phyloP scores from a whole-genome alignment of 768 basidiomycete species.

The Rubroboletus satanas region DNA sequence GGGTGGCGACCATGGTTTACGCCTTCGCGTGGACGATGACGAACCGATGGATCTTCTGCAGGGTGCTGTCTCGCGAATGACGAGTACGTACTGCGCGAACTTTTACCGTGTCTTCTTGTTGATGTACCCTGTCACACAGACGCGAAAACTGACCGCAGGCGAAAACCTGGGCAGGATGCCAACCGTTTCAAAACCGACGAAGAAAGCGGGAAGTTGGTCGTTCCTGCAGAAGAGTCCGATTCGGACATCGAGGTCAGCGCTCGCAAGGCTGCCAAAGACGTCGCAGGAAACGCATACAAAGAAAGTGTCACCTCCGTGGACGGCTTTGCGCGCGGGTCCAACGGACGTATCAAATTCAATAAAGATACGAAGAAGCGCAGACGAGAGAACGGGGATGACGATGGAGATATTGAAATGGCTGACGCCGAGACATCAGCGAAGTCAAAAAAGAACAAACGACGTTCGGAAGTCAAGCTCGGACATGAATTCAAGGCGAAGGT shows the following conservation, averaged over 20 bases:
- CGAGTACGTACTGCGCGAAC: slow-evolving; percentile 45
- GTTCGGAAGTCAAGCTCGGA: slow-evolving; percentile 60
- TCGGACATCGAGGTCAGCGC: slow-evolving; percentile 41
- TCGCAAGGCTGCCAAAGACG: slow-evolving; percentile 45
- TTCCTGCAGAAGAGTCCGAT: slow-evolving; percentile 55
- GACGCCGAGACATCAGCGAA: slow-evolving; percentile 51
- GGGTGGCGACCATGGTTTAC: slow-evolving; percentile 46
- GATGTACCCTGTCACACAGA: slow-evolving; percentile 31
- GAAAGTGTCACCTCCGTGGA: slow-evolving; percentile 83
- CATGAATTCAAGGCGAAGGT: slow-evolving; percentile 97
- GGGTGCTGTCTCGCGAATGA: slow-evolving; percentile 67
- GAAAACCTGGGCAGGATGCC: slow-evolving; percentile 84
- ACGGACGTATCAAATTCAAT: slow-evolving; percentile 90
- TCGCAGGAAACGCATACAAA: slow-evolving; percentile 74
- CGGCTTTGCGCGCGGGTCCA: slow-evolving; percentile 81
- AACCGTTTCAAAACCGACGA: slow-evolving; percentile 83
- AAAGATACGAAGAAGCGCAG: slow-evolving; percentile 95
- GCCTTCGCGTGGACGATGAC: slow-evolving; percentile 82
- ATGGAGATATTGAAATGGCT: slow-evolving; percentile 70
- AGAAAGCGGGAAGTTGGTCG: slow-evolving; percentile 75
- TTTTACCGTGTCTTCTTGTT: neutral
- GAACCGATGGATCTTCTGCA: slow-evolving; percentile 94
- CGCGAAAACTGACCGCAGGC: slow-evolving; percentile 46
- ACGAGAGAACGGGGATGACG: slow-evolving; percentile 59
- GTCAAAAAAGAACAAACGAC: slow-evolving; percentile 47